Conservation (phyloP, 2,329 filamentous ascomycete genomes). For the Aspergillus sp. region DNA sequence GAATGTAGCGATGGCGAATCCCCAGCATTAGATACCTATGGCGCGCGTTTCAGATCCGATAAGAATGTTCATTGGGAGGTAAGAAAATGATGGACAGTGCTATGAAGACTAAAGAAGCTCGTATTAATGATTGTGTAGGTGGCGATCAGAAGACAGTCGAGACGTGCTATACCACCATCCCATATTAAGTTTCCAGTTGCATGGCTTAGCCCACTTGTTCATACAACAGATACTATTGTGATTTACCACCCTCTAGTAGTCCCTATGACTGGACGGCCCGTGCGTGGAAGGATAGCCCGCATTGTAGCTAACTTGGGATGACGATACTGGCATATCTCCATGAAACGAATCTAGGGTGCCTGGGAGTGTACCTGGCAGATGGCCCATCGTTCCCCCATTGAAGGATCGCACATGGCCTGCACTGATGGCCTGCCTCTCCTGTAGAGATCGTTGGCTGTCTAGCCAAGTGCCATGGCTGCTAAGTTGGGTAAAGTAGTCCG, state of each 20-base stretch:
- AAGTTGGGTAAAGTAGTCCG: slow-evolving; percentile 32
- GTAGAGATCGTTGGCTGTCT: slow-evolving; percentile 28
- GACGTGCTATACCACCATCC: neutral
- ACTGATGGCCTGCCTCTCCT: slow-evolving; percentile 19
- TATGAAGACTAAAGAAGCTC: neutral
- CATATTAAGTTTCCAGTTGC: neutral
- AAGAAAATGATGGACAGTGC: neutral
- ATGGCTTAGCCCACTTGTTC: neutral
- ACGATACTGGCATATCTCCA: slow-evolving; percentile 30
- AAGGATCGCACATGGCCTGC: slow-evolving; percentile 26
- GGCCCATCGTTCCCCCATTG: slow-evolving; percentile 22
- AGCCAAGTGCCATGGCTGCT: slow-evolving; percentile 32
- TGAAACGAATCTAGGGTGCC: slow-evolving; percentile 33
- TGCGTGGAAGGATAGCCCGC: slow-evolving; percentile 30
- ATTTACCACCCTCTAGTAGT: slow-evolving; percentile 24
- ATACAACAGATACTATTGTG: neutral
- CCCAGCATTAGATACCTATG: neutral
- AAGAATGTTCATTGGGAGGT: neutral
- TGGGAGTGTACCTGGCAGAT: slow-evolving; percentile 29
- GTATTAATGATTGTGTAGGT: neutral
- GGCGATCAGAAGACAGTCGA: neutral
- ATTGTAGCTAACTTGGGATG: slow-evolving; percentile 33
- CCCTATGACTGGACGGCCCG: slow-evolving; percentile 30
- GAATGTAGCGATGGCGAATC: neutral
- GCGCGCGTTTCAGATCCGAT: neutral